A percentile compares a stretch with the other conserved stretches of the same genome.
Evolutionary conservation across 208 protist species (phyloP).

Genomic region (Wallacemonas rigidus): DNA sequence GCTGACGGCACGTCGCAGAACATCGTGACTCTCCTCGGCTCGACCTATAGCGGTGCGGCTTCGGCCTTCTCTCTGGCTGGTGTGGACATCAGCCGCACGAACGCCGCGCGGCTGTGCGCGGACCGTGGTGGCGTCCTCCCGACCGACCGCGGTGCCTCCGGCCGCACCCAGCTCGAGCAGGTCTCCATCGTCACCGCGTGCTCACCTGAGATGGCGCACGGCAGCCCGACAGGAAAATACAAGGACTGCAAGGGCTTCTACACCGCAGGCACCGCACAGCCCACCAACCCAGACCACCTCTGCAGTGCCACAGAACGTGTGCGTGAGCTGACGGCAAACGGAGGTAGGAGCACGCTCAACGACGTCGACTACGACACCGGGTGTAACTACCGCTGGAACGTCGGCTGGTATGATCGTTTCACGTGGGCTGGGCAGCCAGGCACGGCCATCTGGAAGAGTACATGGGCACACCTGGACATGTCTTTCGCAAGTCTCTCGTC

Average conservation of each 20-base stretch:
- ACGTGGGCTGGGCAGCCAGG: slow-evolving; percentile 41
- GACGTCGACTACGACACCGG: slow-evolving; percentile 13
- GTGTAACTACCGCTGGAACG: slow-evolving; percentile 55
- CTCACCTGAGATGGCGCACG: slow-evolving; percentile 4
- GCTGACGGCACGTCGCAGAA: neutral
- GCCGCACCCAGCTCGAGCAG: slow-evolving; percentile 13
- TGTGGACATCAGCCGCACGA: neutral
- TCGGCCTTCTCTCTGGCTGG: slow-evolving; percentile 6
- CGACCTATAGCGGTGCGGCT: neutral
- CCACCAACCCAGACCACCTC: neutral
- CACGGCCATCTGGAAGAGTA: slow-evolving; percentile 42
- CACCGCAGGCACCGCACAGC: slow-evolving; percentile 32
- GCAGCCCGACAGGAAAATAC: slow-evolving; percentile 4
- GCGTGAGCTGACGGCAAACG: slow-evolving; percentile 12
- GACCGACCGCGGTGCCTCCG: neutral
- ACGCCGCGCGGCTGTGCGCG: slow-evolving; percentile 1
- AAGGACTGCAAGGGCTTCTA: slow-evolving; percentile 21
- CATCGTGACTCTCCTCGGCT: slow-evolving; percentile 7
- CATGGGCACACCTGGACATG: slow-evolving; percentile 23
- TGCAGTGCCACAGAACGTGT: slow-evolving; percentile 21
- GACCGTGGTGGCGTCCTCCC: slow-evolving; percentile 17
- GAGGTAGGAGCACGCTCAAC: slow-evolving; percentile 2
- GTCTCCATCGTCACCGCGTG: slow-evolving; percentile 7
- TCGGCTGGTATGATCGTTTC: slow-evolving; percentile 48
- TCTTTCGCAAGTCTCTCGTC: neutral